These are phyloP conservation scores for Penicillium soppii DNA, from an alignment of 495 filamentous ascomycete species.

Conservation along the genomic window DNA sequence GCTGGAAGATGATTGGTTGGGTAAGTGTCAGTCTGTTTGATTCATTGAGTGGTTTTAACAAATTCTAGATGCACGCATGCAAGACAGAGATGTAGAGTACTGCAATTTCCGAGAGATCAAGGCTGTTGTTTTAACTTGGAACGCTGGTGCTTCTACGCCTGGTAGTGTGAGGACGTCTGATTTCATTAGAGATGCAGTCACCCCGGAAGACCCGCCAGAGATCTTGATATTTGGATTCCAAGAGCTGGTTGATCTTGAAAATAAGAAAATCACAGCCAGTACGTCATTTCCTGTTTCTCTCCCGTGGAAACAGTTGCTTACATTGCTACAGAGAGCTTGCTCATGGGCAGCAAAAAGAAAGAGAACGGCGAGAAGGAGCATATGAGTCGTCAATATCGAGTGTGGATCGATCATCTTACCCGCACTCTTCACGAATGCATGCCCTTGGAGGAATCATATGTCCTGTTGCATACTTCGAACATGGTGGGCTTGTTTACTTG, in stretches of 20 bases:
- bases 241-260: slow-evolving; percentile 93
- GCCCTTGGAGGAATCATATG: slow-evolving; percentile 75
- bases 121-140: slow-evolving; percentile 86
- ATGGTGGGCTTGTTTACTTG: slow-evolving; percentile 94
- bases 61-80: slow-evolving; percentile 74
- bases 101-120: slow-evolving; percentile 81
- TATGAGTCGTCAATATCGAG: slow-evolving; percentile 96
- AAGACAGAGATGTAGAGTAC: slow-evolving; percentile 72
- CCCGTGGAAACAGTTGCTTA: slow-evolving; percentile 16
- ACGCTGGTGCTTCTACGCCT: slow-evolving; percentile 89
- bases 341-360: slow-evolving; percentile 75
- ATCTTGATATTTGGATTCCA: slow-evolving; percentile 97
- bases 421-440: slow-evolving; percentile 79
- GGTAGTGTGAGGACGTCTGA: slow-evolving; percentile 70
- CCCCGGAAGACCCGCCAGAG: slow-evolving; percentile 73
- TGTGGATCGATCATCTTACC: slow-evolving; percentile 88
- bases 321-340: slow-evolving; percentile 57
- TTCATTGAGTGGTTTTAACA: slow-evolving; percentile 23
- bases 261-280: slow-evolving; percentile 97
- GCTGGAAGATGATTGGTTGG: slow-evolving; percentile 88
- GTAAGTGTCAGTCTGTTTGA: slow-evolving; percentile 37
- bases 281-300: slow-evolving; percentile 25
- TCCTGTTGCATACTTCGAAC: slow-evolving; percentile 81
- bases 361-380: slow-evolving; percentile 83
- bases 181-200: slow-evolving; percentile 76